Evolutionary conservation across 352 stramenopile species (phyloP).

Genomic region (Phytopythium delawarense): DNA sequence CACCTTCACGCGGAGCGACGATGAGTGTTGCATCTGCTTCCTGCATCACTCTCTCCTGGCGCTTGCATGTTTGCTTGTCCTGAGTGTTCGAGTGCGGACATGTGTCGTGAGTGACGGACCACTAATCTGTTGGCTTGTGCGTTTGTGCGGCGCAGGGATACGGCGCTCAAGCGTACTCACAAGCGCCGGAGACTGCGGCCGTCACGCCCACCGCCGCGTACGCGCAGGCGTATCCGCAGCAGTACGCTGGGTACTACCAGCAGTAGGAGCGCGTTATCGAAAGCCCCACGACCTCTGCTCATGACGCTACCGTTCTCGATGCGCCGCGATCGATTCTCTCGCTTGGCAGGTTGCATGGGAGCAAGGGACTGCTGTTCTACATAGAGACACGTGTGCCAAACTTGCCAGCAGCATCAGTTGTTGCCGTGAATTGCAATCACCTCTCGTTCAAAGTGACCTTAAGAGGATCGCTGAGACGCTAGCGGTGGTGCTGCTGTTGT

Average conservation of each 20-base stretch:
- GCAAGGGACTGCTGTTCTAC: not conserved
- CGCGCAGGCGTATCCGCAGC: constrained; percentile 28
- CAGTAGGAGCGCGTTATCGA: constrained; percentile 19
- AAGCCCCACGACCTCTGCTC: not conserved
- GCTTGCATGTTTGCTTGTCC: constrained; percentile 6
- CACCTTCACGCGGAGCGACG: not conserved
- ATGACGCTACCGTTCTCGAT: not conserved
- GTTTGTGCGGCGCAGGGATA: constrained; percentile 40
- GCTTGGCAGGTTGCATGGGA: not conserved
- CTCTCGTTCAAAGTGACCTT: too few species aligned
- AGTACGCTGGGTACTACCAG: constrained; percentile 73
- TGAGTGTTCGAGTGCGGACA: not conserved
- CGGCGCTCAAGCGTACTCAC: constrained; percentile 38
- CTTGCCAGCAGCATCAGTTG: not conserved
- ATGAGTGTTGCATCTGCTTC: not conserved
- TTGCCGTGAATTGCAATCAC: too few species aligned
- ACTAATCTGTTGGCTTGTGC: constrained; percentile 12
- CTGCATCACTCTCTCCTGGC: constrained; percentile 2
- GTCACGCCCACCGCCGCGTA: constrained; percentile 30
- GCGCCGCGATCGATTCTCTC: not conserved
- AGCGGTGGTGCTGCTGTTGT: not conserved
- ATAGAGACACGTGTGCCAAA: not conserved
- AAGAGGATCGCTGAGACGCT: not conserved
- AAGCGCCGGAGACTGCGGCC: constrained; percentile 24
- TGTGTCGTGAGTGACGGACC: not conserved